A percentile compares a stretch with the other conserved stretches of the same genome.
Evolutionary conservation across 345 rosid species (phyloP).

Genomic region (Melaleuca quinquenervia): DNA sequence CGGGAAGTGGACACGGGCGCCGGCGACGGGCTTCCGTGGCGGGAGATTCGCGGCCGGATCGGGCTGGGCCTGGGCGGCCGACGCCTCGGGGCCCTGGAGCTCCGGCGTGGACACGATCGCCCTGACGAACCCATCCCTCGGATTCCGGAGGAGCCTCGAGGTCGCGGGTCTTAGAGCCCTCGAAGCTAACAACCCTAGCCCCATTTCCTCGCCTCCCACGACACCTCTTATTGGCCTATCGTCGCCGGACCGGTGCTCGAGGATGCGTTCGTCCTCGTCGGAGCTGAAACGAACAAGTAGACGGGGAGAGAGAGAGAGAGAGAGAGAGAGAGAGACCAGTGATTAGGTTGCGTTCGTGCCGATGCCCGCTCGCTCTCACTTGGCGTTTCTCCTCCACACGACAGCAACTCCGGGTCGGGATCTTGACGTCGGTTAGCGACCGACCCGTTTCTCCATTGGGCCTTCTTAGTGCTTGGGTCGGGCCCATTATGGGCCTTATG

Average conservation of each 20-base stretch:
- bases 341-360: neutral
- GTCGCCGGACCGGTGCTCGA: neutral
- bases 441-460: neutral
- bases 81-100: slow-evolving; percentile 67
- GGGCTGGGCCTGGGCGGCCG: slow-evolving; percentile 32
- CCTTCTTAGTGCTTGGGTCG: neutral
- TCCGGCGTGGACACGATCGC: slow-evolving; percentile 62
- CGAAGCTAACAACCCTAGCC: slow-evolving; percentile 65
- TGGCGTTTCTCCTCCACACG: neutral
- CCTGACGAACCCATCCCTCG: slow-evolving; percentile 30
- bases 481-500: neutral
- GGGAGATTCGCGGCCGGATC: slow-evolving; percentile 44
- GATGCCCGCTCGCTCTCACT: neutral
- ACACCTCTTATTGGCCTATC: neutral
- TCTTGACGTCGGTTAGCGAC: fast-evolving
- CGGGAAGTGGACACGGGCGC: slow-evolving; percentile 73
- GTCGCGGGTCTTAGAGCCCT: slow-evolving; percentile 40
- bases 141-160: slow-evolving; percentile 15
- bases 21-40: slow-evolving; percentile 56
- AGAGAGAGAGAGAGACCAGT: neutral
- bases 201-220: slow-evolving; percentile 27
- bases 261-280: neutral
- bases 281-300: neutral
- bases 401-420: neutral
- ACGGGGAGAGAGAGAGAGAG: neutral